phyloP scores from a whole-genome alignment of 2,329 filamentous ascomycete genomes.

The Diplocarpon rosae region DNA sequence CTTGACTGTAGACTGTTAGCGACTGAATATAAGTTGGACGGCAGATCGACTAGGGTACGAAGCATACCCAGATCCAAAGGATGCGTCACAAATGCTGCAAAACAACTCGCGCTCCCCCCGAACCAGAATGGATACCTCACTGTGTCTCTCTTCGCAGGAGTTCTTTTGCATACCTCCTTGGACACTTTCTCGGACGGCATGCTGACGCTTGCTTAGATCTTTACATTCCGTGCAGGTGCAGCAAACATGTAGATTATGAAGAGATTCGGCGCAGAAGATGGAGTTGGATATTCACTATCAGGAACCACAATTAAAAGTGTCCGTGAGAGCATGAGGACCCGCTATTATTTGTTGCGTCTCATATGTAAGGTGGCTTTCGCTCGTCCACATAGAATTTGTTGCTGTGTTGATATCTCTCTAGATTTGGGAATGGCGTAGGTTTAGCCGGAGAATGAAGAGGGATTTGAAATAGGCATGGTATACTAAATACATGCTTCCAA shows the following conservation, averaged over 20 bases:
- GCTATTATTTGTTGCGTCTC: background rate
- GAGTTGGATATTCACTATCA: background rate
- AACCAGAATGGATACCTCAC: constrained; percentile 80
- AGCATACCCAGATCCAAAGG: constrained; percentile 78
- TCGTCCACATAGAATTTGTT: background rate
- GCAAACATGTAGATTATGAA: background rate
- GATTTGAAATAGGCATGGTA: too few species aligned
- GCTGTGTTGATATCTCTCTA: too few species aligned
- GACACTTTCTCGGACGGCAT: constrained; percentile 17
- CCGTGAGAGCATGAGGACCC: background rate
- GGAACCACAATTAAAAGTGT: constrained; percentile 2
- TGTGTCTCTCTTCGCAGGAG: constrained; percentile 19
- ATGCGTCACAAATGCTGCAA: constrained; percentile 86
- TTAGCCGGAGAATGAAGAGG: too few species aligned
- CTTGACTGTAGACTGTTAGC: background rate
- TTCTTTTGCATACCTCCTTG: constrained; percentile 15
- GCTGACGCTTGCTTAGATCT: constrained; percentile 13
- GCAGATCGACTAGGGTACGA: constrained; percentile 2
- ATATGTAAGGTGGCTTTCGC: background rate
- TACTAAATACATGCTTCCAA: too few species aligned
- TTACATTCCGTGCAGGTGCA: constrained; percentile 18
- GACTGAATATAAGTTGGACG: background rate
- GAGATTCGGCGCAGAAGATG: background rate
- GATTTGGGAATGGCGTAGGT: too few species aligned
- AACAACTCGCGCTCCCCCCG: constrained; percentile 84